Base-by-base conservation (phyloP, 2,329 filamentous ascomycete genomes). In the Cytospora paraplurivora region DNA sequence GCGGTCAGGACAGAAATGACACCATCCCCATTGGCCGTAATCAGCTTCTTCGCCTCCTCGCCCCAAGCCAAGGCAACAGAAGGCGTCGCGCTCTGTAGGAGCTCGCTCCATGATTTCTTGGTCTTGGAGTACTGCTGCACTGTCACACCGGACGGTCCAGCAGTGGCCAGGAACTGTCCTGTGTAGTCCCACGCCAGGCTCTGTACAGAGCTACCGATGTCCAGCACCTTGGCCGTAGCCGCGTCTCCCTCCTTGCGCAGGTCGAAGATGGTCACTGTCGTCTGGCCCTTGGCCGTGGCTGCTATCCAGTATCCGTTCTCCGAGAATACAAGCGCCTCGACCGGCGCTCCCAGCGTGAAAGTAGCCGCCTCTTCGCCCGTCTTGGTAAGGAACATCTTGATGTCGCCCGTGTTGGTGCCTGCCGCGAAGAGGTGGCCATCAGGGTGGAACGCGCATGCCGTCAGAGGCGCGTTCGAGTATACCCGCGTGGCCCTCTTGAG, bases 291-390 rank as follows among this genome's bases (percentile, higher is more conserved):
- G 64, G 89, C 87, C 8, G 89, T 88, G 6, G 92, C 90, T 1
- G 94, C 94, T 68, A 99, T 88, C 92, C 93, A 98, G 71, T 91
- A 97, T 32, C 95, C 95, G 70, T 99, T 99, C 76, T 99, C 95
- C 0, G 93, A 97, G 77, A 99, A 99, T 64, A 85, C 83, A 49
- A 99, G 79, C 12, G 87, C 85, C 70, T 91, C 86, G 3, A 97
- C 84, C 0, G 93, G 87, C 0, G 87, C 86, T 8, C 84, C 85
- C 1, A 89, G 77, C 21, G 77, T 79, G 75, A 96, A 97, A 62
- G 85, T 87, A 34, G 92, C 92, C 34, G 92, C 91, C 68, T 87
- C 84, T 65, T 88, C 85, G 44, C 93, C 89, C 0, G 86, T 90
- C 76, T 90, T 93, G 69, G 93, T 89, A 76, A 97, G 91, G 77